Conservation (phyloP, 805 yeast species). For the Candida sithepensis region DNA sequence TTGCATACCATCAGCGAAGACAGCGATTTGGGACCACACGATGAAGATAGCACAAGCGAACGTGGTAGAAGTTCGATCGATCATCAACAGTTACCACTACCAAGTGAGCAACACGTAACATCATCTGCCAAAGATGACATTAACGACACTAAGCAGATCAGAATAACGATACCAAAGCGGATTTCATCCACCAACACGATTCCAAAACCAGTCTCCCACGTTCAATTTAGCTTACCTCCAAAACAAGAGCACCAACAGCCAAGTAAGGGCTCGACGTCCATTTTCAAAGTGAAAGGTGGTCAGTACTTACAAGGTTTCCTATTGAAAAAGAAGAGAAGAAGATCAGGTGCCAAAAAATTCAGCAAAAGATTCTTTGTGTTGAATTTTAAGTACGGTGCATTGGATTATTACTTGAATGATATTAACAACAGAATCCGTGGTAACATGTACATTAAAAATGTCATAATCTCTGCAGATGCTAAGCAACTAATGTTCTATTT, state of each 20-base stretch:
- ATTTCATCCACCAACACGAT: background rate
- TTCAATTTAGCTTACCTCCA: constrained; percentile 26
- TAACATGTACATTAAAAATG: constrained; percentile 79
- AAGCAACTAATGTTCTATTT: constrained; percentile 66
- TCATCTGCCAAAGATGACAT: background rate
- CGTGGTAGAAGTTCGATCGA: too few species aligned
- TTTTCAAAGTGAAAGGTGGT: constrained; percentile 52
- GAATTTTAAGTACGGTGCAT: constrained; percentile 76
- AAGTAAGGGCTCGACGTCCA: constrained; percentile 23
- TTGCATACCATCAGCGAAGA: constrained; percentile 8
- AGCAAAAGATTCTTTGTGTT: constrained; percentile 80
- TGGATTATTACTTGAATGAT: constrained; percentile 74
- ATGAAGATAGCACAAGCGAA: background rate
- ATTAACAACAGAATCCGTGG: constrained; percentile 78
- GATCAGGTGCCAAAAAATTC: constrained; percentile 83
- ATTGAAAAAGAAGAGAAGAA: constrained; percentile 64
- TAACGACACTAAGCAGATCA: background rate
- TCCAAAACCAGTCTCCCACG: constrained; percentile 9
- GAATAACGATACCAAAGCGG: background rate
- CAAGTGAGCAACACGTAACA: background rate
- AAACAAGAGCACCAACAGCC: constrained; percentile 9
- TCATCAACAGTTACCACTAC: background rate
- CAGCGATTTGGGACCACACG: background rate
- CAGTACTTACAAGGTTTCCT: constrained; percentile 75
- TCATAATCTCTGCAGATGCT: constrained; percentile 78